Evolutionary conservation across 176 grass and related monocot species (phyloP), one percentile per base, ranked within the genome.

Genomic region (Ampelocalamus luodianensis): DNA sequence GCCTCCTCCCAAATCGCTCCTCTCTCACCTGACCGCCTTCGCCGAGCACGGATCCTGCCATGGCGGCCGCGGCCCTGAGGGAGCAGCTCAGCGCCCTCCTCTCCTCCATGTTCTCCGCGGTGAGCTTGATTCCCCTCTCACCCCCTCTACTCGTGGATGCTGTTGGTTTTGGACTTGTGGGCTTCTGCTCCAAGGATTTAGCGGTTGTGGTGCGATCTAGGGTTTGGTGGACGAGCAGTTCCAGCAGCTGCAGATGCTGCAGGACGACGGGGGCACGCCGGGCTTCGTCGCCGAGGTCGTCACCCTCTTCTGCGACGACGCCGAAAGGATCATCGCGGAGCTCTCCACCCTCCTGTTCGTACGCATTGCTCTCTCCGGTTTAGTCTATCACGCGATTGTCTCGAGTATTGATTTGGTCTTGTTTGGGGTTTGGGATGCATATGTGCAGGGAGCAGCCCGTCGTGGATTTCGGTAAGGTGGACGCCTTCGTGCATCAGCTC

Each of bases 151-250:
- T 40, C 13, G 7, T 12, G 15, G 18, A 9, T 50, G 40, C 71
- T 45, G 20, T 5, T 11, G 8, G 20, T 56, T 29, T 29, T 29
- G 48, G 26, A 38, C 17, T 24, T 8, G 2, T 29, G 48, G 11
- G 8, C 34, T 77, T 8, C 6, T n/a, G 3, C 10, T 8, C 42
- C 61, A 16, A 62, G 48, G 72, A 48, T 36, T 77, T 22, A 20
- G 29, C 29, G 29, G 2, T 12, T 60, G 10, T 75, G 12, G 6
- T 38, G 66, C 8, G 63, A 77, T 87, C 55, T 70, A 97, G 95
- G 95, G 90, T 42, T 78, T 87, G 60, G 67, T 97, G 84, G 95
- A 94, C 82, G 82, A 94, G 9, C 92, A 97, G 92, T 97, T 97
- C 83, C 83, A 86, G 90, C 88, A 94, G 81, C 86, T 97, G 64